These are phyloP conservation scores for Lentinula sp. DNA, from an alignment of 768 basidiomycete genomes.

Conservation along the genomic window DNA sequence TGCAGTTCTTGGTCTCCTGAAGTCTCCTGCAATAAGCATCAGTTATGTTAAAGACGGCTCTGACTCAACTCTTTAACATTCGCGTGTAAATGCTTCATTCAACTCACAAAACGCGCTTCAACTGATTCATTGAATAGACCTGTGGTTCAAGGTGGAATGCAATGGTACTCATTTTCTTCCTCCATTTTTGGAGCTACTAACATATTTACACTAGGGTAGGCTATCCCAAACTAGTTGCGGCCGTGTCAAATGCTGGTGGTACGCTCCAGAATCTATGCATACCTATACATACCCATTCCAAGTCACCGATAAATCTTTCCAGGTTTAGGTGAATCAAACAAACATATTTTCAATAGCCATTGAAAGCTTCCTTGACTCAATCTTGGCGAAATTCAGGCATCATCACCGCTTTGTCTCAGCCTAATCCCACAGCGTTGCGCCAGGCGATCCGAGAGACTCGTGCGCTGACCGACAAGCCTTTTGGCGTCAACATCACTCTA, in stretches of 20 bases:
- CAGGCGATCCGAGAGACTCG: slow-evolving; percentile 75
- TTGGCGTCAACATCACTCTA: slow-evolving; percentile 85
- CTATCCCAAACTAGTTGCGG: slow-evolving; percentile 64
- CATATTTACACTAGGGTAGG: slow-evolving; percentile 59
- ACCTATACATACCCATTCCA: neutral
- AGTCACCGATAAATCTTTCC: neutral
- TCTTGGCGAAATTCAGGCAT: slow-evolving; percentile 45
- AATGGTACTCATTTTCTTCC: slow-evolving; percentile 49
- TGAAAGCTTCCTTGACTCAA: neutral
- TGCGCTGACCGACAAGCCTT: slow-evolving; percentile 62
- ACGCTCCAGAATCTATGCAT: slow-evolving; percentile 41
- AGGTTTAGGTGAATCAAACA: neutral
- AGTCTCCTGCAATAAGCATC: neutral
- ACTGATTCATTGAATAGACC: slow-evolving; percentile 38
- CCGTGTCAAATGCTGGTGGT: slow-evolving; percentile 80
- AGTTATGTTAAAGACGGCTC: slow-evolving; percentile 43
- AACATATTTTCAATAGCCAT: neutral
- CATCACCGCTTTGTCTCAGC: slow-evolving; percentile 85
- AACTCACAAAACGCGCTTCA: slow-evolving; percentile 1
- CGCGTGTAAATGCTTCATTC: slow-evolving; percentile 37
- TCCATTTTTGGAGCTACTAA: neutral
- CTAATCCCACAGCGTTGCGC: slow-evolving; percentile 75
- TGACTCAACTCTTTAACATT: slow-evolving; percentile 64
- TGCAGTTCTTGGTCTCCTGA: neutral
- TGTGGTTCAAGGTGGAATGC: slow-evolving; percentile 86